A percentile compares a stretch with the other conserved stretches of the same genome.
Conservation (phyloP, 345 rosid genomes). For the Murraya koenigii region DNA sequence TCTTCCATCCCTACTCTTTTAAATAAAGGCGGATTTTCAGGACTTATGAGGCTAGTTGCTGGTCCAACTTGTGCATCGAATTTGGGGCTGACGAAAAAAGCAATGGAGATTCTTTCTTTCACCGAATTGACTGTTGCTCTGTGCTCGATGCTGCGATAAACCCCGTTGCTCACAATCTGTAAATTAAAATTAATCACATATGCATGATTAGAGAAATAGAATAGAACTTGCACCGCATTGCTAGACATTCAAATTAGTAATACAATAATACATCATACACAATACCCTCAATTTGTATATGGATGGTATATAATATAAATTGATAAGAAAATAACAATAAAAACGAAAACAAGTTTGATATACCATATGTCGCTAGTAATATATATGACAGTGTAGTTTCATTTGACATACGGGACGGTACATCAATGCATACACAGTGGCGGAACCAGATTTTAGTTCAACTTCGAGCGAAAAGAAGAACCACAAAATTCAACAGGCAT, state of each 20-base stretch:
- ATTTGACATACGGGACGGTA: too few species aligned
- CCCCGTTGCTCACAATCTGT: slow-evolving; percentile 30
- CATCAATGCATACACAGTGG: too few species aligned
- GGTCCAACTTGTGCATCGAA: slow-evolving; percentile 33
- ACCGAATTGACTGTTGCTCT: slow-evolving; percentile 10
- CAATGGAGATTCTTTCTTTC: slow-evolving; percentile 15
- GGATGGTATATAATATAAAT: too few species aligned
- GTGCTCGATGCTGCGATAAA: slow-evolving; percentile 28
- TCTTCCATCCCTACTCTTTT: slow-evolving; percentile 14
- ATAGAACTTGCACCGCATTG: background rate
- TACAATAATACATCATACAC: too few species aligned
- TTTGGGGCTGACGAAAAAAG: slow-evolving; percentile 25
- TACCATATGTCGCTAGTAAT: too few species aligned
- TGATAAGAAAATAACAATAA: background rate
- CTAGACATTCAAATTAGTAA: too few species aligned
- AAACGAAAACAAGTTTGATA: background rate
- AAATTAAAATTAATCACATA: background rate
- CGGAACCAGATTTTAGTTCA: too few species aligned
- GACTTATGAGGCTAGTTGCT: slow-evolving; percentile 1
- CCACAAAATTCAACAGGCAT: too few species aligned
- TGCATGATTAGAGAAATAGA: background rate
- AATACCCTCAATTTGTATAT: too few species aligned
- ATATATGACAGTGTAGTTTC: too few species aligned
- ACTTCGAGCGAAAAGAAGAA: too few species aligned
- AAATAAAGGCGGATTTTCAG: slow-evolving; percentile 24